phyloP scores from a whole-genome alignment of 345 rosid genomes.

The Eucalyptus paniculata region DNA sequence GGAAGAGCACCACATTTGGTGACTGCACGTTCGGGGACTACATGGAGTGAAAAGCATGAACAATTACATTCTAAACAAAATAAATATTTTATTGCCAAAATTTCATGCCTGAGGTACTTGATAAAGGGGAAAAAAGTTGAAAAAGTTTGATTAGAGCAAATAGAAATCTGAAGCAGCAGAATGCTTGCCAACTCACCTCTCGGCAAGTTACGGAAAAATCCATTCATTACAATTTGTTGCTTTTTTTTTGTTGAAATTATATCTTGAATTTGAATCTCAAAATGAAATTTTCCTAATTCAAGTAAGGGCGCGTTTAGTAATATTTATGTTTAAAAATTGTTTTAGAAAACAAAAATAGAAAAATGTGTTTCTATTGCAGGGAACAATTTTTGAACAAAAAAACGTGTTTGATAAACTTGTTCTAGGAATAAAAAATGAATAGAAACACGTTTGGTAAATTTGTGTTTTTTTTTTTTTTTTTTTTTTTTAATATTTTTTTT shows the following conservation, averaged over 20 bases:
- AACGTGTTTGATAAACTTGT: too few relatives aligned
- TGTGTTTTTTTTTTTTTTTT: too few relatives aligned
- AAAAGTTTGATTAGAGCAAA: neutral
- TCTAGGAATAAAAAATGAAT: too few relatives aligned
- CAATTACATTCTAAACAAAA: neutral
- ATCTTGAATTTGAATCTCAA: neutral
- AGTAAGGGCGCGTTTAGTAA: neutral
- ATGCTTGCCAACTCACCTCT: neutral
- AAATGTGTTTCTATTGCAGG: fast-evolving
- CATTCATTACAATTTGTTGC: neutral
- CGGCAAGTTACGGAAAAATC: neutral
- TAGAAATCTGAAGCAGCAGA: neutral
- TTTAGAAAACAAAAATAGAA: fast-evolving
- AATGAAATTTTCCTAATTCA: neutral
- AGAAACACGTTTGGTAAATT: too few relatives aligned
- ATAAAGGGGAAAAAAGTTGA: neutral
- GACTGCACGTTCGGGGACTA: neutral
- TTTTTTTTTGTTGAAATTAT: neutral
- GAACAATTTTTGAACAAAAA: too few relatives aligned
- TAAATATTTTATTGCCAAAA: neutral
- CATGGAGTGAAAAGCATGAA: neutral
- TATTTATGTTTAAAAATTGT: too few relatives aligned
- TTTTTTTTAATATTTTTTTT: too few relatives aligned
- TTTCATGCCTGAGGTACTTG: neutral
- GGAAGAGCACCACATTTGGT: neutral